Base-by-base conservation (phyloP, 371 early-diverging fungal species). In the Entomophthora muscae region DNA sequence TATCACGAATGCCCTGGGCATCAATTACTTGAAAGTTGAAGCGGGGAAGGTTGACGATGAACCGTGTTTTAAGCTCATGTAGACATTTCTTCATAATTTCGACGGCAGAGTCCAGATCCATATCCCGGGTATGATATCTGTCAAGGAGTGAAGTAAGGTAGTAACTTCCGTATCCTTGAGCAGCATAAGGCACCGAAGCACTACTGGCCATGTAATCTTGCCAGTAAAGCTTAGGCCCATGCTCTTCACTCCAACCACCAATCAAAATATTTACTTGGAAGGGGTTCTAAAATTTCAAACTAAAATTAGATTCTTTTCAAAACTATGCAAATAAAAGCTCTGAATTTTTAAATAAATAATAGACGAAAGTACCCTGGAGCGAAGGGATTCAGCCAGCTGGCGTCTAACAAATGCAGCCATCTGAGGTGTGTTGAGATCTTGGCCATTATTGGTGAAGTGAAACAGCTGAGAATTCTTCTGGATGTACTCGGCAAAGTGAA, bases 401-500 rank as follows among this genome's bases (percentile, higher is more conserved):
- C 87, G 78, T 64, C 95, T 74, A 32, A 89, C 86, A 72, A 84
- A 97, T 63, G 76, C 82, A 2, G 95, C 90, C n/a, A 83, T 79
- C 3, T 89, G 91, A 60, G 78, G 78, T 12, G 93, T 83, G 52
- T 83, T 78, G 66, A 95, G 75, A 61, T 88, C 87, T 58, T 86
- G 76, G 23, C 88, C 88, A 69, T 95, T 85, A 27, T 70, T 68
- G 60, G 83, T 77, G 67, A 95, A 90, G 52, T 84, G 83, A 71
- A 93, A 91, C n/a, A 95, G 82, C 71, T 85, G 81, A 65, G 89
- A 77, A 72, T 95, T 97, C 68, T 88, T 80, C 71, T 93, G 91
- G 66, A 97, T 87, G 73, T 89, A 97, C 77, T 97, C 98, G 55
- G 92, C 84, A 78, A 95, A 97, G 70, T 90, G 85, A 54, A 87